phyloP scores from a whole-genome alignment of 768 basidiomycete genomes.

The Phaeolepiota aurea region DNA sequence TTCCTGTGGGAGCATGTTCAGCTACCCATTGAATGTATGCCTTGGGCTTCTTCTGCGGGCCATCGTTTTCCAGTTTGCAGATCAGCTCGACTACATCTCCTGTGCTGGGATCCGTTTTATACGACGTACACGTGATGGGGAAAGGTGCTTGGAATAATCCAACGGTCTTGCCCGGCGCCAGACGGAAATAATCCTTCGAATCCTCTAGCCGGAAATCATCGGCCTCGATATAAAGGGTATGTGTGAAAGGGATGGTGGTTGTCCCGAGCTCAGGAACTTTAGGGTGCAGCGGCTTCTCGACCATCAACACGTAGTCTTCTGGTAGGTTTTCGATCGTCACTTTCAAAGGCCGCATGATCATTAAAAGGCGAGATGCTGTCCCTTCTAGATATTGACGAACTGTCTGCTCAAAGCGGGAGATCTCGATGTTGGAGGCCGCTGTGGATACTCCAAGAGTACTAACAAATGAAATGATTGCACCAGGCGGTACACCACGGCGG shows the following conservation, averaged over 20 bases:
- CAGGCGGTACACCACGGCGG: slow-evolving; percentile 93
- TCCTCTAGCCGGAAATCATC: slow-evolving; percentile 92
- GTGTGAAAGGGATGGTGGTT: slow-evolving; percentile 77
- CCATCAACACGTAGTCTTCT: slow-evolving; percentile 72
- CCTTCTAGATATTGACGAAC: slow-evolving; percentile 87
- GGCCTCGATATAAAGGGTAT: slow-evolving; percentile 83
- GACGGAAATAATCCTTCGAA: slow-evolving; percentile 92
- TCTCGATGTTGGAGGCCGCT: slow-evolving; percentile 74
- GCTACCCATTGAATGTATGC: slow-evolving; percentile 98
- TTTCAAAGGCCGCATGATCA: slow-evolving; percentile 88
- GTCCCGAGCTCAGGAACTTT: slow-evolving; percentile 86
- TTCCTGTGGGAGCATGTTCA: slow-evolving; percentile 66
- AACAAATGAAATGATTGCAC: slow-evolving; percentile 90
- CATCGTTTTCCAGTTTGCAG: slow-evolving; percentile 69
- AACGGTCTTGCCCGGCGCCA: slow-evolving; percentile 96
- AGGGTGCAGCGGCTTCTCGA: slow-evolving; percentile 91
- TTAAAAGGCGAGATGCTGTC: slow-evolving; percentile 78
- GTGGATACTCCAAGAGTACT: slow-evolving; percentile 92
- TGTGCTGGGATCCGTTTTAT: slow-evolving; percentile 63
- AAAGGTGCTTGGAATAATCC: slow-evolving; percentile 90
- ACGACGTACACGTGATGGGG: slow-evolving; percentile 90
- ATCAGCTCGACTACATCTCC: slow-evolving; percentile 75
- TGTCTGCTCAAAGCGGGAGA: slow-evolving; percentile 81
- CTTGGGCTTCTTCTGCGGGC: slow-evolving; percentile 69
- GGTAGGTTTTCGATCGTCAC: slow-evolving; percentile 87